Evolutionary conservation across 345 rosid genomes (phyloP).

Genomic region (Pugionium cornutum): DNA sequence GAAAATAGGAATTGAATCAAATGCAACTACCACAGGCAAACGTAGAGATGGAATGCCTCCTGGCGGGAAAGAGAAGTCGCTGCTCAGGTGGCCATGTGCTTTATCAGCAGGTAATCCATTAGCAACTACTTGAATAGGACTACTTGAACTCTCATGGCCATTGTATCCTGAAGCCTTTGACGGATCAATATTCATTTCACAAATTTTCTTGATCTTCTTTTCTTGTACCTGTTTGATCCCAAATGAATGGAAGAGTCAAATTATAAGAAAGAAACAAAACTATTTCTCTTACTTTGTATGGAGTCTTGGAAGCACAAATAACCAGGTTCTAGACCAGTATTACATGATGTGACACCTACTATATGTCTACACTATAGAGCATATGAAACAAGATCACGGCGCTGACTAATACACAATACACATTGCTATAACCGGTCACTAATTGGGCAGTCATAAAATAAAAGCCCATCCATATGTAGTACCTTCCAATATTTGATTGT

Average conservation of each 20-base stretch:
- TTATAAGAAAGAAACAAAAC: constrained; percentile 2
- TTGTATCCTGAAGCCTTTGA: constrained; percentile 29
- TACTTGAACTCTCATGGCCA: constrained; percentile 27
- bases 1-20: constrained; percentile 29
- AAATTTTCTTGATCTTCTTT: constrained; percentile 86
- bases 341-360: constrained; percentile 9
- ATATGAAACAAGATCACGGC: constrained; percentile 9
- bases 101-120: constrained; percentile 62
- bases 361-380: background rate
- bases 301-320: constrained; percentile 2
- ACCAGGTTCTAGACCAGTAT: constrained; percentile 20
- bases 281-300: background rate
- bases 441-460: background rate
- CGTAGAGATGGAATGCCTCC: constrained; percentile 71
- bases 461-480: constrained; percentile 25
- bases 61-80: constrained; percentile 57
- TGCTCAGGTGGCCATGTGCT: constrained; percentile 38
- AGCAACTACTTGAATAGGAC: constrained; percentile 42
- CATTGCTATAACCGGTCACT: background rate
- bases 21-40: constrained; percentile 90
- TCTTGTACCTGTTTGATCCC: constrained; percentile 72
- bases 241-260: constrained; percentile 13
- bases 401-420: background rate
- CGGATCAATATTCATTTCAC: constrained; percentile 73
- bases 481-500: constrained; percentile 99